Percentiles rank a stretch among this genome's conserved stretches.
These are phyloP conservation scores for Echites panduratus DNA, from an alignment of 257 asterid genomes.

Conservation along the genomic window DNA sequence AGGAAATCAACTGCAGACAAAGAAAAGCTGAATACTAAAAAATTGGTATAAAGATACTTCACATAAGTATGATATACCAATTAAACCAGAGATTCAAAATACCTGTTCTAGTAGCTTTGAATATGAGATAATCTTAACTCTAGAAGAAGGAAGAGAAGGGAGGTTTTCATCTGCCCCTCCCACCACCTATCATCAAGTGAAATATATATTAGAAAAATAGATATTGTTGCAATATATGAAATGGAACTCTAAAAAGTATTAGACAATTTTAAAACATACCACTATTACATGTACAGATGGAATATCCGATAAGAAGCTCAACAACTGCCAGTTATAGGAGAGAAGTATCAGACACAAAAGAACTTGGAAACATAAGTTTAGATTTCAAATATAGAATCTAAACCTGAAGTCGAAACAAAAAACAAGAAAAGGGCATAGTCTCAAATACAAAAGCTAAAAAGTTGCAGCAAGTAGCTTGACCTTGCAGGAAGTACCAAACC, in stretches of 20 bases:
- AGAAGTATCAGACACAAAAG: slow-evolving; percentile 8
- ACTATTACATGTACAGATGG: slow-evolving; percentile 73
- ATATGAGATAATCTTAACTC: slow-evolving; percentile 71
- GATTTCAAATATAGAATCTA: background rate
- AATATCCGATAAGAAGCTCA: slow-evolving; percentile 81
- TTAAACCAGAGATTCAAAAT: slow-evolving; percentile 13
- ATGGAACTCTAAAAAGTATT: slow-evolving; percentile 14
- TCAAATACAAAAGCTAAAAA: background rate
- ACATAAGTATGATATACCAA: background rate
- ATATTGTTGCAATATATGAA: background rate
- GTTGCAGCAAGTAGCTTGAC: background rate
- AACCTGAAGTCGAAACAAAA: background rate
- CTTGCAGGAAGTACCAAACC: background rate
- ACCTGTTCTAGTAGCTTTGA: slow-evolving; percentile 69
- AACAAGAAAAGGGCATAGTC: background rate
- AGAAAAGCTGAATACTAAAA: background rate
- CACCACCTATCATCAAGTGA: slow-evolving; percentile 55
- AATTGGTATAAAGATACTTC: background rate
- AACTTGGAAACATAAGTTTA: background rate
- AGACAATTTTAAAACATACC: slow-evolving; percentile 46
- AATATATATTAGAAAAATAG: slow-evolving; percentile 14
- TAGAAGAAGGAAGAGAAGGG: slow-evolving; percentile 81
- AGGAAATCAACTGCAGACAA: background rate
- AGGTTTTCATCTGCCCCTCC: slow-evolving; percentile 88
- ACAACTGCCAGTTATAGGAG: slow-evolving; percentile 45